Base-by-base conservation (phyloP, 2,329 filamentous ascomycete species). In the Fusarium sp. region DNA sequence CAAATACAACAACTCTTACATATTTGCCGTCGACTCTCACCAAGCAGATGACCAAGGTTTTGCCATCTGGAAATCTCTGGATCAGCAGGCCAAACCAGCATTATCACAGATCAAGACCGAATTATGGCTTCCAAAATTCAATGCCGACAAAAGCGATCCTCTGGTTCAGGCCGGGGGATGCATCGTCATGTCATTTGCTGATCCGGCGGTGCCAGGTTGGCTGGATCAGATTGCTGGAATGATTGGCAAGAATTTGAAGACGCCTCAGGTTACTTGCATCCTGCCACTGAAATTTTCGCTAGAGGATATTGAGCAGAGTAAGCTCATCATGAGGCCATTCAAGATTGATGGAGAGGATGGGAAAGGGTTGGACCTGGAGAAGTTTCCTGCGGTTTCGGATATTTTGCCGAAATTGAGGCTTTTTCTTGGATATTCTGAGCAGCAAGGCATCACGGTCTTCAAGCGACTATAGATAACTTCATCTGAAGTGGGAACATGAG, bases 211-310 rank as follows among this genome's bases (percentile, higher is more conserved):
- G 2, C 66, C 59, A 6, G 3, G 20, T 14, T 70, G 67, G 67
- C 11, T 70, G 14, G 28, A 34, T 1, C 32, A 54, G 6, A 17
- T 59, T 3, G 52, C 45, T 2, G 41, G 45, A 8, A 39, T 44
- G 6, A 65, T 55, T 20, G 54, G 50, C 12, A 39, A 38, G 14
- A 17, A 15, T 6, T 24, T 62, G 8, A 32, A n/a, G 10, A 41
- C 41, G 5, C 67, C 67, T 0, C 66, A 59, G 17, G 67, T 70
- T 13, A 26, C 66, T 6, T 70, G 59, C 14, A 65, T 70, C 1
- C 20, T 70, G 3, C 67, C 67, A 4, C 9, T 70, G 2, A 11
- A 28, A 0, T 38, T 36, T 2, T 12, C 59, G 0, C 8, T 26
- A 8, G 41, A 38, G 1, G 66, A 70, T 2, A 42, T 59, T 12